phyloP scores from a whole-genome alignment of 805 yeast genomes.

The Jamesozyma hellenica region DNA sequence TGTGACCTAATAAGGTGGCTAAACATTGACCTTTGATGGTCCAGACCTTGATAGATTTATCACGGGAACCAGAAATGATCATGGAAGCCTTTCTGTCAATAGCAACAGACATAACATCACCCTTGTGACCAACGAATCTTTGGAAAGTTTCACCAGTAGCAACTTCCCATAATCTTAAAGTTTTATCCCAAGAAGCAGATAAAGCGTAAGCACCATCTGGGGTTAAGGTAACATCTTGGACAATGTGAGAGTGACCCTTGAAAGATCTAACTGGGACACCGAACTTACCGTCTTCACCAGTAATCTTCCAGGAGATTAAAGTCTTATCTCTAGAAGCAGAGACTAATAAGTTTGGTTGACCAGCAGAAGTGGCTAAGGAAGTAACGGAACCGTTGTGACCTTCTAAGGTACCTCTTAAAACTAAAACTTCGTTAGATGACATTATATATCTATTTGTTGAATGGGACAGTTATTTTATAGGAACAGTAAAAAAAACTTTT shows the following conservation, averaged over 20 bases:
- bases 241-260: constrained; percentile 98
- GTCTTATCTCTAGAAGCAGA: constrained; percentile 99
- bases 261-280: constrained; percentile 97
- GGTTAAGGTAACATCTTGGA: constrained; percentile 93
- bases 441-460: constrained; percentile 29
- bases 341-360: constrained; percentile 94
- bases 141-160: constrained; percentile 85
- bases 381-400: constrained; percentile 98
- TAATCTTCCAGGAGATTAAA: constrained; percentile 94
- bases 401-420: constrained; percentile 99
- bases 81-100: constrained; percentile 94
- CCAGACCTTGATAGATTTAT: constrained; percentile 98
- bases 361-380: constrained; percentile 93
- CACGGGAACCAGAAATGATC: constrained; percentile 98
- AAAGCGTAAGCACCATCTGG: constrained; percentile 96
- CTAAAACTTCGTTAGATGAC: constrained; percentile 89
- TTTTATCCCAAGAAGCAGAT: constrained; percentile 99
- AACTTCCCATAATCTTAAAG: constrained; percentile 97
- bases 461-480: constrained; percentile 3
- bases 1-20: constrained; percentile 89
- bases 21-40: constrained; percentile 96
- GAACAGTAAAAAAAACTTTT: too few relatives aligned
- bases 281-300: constrained; percentile 91
- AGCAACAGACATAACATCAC: constrained; percentile 95
- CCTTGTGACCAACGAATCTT: constrained; percentile 96